A percentile compares a stretch with the other conserved stretches of the same genome.
Conservation (phyloP, 331 rosid species). For the Acacia pycnantha region DNA sequence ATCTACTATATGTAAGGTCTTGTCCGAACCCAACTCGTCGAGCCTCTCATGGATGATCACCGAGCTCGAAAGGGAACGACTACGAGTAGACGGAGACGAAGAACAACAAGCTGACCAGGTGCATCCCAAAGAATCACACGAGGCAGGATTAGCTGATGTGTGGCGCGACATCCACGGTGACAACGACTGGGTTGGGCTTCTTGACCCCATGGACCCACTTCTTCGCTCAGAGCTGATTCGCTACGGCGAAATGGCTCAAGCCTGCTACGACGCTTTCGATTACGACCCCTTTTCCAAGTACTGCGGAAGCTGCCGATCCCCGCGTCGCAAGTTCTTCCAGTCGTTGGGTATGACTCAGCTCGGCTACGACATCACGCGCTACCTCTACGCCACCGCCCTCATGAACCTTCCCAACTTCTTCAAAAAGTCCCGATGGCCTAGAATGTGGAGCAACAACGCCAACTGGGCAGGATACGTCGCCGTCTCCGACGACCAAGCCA, state of each 20-base stretch:
- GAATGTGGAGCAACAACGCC: conserved; percentile 75
- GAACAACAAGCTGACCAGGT: background rate
- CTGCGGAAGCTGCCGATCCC: conserved; percentile 83
- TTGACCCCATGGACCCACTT: conserved; percentile 68
- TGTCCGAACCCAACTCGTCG: conserved; percentile 30
- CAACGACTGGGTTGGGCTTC: conserved; percentile 69
- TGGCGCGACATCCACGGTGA: conserved; percentile 86
- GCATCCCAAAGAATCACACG: background rate
- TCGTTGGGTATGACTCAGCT: conserved; percentile 37
- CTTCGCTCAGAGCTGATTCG: conserved; percentile 66
- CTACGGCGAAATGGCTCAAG: conserved; percentile 90
- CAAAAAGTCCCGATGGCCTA: conserved; percentile 77
- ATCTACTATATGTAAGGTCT: background rate
- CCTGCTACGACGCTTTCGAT: conserved; percentile 89
- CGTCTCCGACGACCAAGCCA: conserved; percentile 52
- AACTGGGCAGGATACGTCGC: conserved; percentile 91
- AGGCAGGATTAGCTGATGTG: conserved; percentile 30
- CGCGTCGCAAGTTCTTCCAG: conserved; percentile 41
- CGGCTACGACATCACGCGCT: conserved; percentile 63
- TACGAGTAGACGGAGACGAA: background rate
- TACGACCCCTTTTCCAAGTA: conserved; percentile 79
- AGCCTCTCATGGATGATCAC: conserved; percentile 17
- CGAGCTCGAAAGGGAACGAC: conserved; percentile 28
- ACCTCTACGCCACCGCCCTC: conserved; percentile 78
- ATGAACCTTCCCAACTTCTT: conserved; percentile 78